Conservation (phyloP, 352 stramenopile genomes). For the Phytophthora sojae region DNA sequence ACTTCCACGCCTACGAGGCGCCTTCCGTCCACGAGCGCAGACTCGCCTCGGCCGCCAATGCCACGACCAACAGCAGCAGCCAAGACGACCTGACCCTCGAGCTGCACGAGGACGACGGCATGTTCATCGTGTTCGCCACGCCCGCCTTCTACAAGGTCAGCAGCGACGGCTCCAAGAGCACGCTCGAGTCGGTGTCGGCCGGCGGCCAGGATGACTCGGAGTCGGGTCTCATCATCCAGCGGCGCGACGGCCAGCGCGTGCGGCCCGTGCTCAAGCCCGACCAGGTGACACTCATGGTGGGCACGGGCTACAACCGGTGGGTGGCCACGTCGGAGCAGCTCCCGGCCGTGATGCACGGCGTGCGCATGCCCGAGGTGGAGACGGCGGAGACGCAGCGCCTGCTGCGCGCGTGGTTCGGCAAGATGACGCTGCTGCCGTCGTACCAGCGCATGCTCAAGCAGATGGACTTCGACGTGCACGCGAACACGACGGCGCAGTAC, state of each 20-base stretch:
- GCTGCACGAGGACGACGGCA: constrained; percentile 66
- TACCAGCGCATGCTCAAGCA: constrained; percentile 63
- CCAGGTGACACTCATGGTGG: constrained; percentile 68
- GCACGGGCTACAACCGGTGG: constrained; percentile 65
- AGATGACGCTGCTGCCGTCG: constrained; percentile 67
- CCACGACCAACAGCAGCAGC: neutral
- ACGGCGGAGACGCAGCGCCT: constrained; percentile 42
- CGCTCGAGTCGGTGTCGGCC: constrained; percentile 38
- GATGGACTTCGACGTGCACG: constrained; percentile 56
- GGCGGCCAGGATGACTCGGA: constrained; percentile 38
- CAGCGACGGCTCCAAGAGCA: constrained; percentile 30
- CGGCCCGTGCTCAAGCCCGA: constrained; percentile 60
- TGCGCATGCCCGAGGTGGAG: constrained; percentile 58
- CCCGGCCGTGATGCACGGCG: constrained; percentile 63
- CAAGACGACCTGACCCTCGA: constrained; percentile 54
- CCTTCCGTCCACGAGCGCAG: constrained; percentile 30
- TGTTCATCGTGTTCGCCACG: constrained; percentile 66
- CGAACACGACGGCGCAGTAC: constrained; percentile 44
- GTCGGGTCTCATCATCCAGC: constrained; percentile 65
- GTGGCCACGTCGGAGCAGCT: constrained; percentile 51
- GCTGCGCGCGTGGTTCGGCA: constrained; percentile 64
- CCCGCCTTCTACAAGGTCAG: constrained; percentile 62
- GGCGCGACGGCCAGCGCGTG: constrained; percentile 46
- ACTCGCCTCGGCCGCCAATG: constrained; percentile 9
- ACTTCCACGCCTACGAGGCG: constrained; percentile 70